Conservation (phyloP, 2,329 filamentous ascomycete genomes). For the Calonectria pteridis region DNA sequence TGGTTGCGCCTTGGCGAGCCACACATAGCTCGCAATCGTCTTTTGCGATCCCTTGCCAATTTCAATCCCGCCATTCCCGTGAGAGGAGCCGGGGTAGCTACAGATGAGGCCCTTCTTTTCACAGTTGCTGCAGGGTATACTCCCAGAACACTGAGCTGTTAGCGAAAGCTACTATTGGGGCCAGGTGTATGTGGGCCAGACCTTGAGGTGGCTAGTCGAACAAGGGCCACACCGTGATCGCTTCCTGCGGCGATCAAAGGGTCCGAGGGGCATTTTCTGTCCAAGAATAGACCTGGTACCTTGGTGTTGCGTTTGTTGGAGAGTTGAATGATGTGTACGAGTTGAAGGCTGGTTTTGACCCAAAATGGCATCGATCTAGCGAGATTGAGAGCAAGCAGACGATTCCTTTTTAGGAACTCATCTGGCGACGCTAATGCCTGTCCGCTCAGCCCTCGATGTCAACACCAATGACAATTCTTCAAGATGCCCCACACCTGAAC, state of each 20-base stretch:
- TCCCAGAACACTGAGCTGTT: conserved; percentile 49
- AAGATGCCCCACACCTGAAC: background rate
- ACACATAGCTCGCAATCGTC: background rate
- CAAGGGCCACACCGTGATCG: conserved; percentile 49
- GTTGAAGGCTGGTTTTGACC: conserved; percentile 28
- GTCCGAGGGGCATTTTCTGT: conserved; percentile 46
- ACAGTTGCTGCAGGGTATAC: conserved; percentile 47
- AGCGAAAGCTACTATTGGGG: background rate
- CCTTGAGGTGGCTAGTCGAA: conserved; percentile 50
- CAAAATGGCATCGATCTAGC: conserved; percentile 33
- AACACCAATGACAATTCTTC: background rate
- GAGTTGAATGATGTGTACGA: background rate
- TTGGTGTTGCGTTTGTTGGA: background rate
- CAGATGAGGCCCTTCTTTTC: conserved; percentile 41
- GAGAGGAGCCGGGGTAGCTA: conserved; percentile 26
- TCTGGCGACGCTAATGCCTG: conserved; percentile 39
- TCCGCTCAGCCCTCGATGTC: background rate
- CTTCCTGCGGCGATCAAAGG: conserved; percentile 50
- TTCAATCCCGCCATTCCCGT: conserved; percentile 28
- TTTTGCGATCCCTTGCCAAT: conserved; percentile 36
- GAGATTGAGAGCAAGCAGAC: conserved; percentile 22
- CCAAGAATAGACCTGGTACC: background rate
- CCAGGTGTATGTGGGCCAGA: conserved; percentile 15
- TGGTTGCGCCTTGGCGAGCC: background rate
- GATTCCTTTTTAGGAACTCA: conserved; percentile 33